Percentiles rank a stretch among this genome's conserved stretches.
phyloP scores from a whole-genome alignment of 148 eudicot species.

The Rhododendron molle region DNA sequence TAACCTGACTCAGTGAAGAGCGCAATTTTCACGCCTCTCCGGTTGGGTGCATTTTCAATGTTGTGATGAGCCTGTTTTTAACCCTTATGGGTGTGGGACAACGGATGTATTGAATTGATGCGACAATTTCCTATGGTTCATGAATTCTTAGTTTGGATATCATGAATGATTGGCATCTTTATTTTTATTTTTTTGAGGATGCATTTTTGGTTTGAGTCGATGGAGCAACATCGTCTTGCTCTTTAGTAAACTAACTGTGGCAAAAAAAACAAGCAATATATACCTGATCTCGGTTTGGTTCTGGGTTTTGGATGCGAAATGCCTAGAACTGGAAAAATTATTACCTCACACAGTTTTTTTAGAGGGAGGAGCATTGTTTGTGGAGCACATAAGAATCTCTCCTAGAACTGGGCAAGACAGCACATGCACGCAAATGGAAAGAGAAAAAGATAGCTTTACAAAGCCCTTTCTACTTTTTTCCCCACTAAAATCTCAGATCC shows the following conservation, averaged over 20 bases:
- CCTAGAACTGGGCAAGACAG: not conserved
- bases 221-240: not conserved
- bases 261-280: too few species aligned
- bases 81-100: not conserved
- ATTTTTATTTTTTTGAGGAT: not conserved
- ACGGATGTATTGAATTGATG: not conserved
- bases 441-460: not conserved
- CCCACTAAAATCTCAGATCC: not conserved
- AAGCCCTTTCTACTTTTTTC: not conserved
- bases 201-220: not conserved
- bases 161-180: not conserved
- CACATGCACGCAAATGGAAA: not conserved
- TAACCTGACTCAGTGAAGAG: slow-evolving; percentile 5
- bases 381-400: not conserved
- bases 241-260: not conserved
- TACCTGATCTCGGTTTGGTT: not conserved
- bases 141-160: not conserved
- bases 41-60: not conserved
- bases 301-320: not conserved
- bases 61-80: not conserved
- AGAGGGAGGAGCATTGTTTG: not conserved
- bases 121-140: not conserved
- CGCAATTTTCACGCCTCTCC: slow-evolving; percentile 2
- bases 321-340: not conserved
- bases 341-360: not conserved